These are phyloP conservation scores for Nicotiana tomentosiformis DNA, from an alignment of 257 asterid species.

Conservation along the genomic window DNA sequence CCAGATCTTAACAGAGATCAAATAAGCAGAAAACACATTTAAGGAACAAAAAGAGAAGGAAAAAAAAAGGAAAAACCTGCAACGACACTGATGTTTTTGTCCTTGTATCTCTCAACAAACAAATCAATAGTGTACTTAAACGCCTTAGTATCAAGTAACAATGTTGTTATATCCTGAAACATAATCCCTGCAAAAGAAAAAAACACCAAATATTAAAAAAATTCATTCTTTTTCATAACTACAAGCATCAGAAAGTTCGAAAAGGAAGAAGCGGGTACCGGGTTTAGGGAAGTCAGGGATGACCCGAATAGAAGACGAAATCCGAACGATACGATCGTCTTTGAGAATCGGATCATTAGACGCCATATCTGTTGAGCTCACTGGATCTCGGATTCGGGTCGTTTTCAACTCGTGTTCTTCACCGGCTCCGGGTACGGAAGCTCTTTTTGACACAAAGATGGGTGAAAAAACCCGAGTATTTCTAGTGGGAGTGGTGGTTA, in stretches of 20 bases:
- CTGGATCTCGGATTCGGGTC: conserved; percentile 9
- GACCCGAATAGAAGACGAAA: conserved; percentile 71
- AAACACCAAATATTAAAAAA: not conserved
- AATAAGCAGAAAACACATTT: not conserved
- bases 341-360: conserved; percentile 19
- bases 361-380: conserved; percentile 38
- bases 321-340: conserved; percentile 63
- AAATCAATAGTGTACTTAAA: conserved; percentile 85
- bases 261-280: conserved; percentile 25
- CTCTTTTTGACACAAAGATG: not conserved
- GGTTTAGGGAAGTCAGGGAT: conserved; percentile 92
- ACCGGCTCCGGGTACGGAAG: conserved; percentile 14
- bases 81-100: conserved; percentile 55
- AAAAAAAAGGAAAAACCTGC: conserved; percentile 43
- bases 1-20: not conserved
- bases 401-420: conserved; percentile 12
- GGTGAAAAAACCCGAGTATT: not conserved
- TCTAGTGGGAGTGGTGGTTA: not conserved
- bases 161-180: conserved; percentile 95
- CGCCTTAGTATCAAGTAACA: conserved; percentile 77
- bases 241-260: not conserved
- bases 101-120: conserved; percentile 86
- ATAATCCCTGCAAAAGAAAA: conserved; percentile 46
- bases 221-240: not conserved
- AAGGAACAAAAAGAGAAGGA: not conserved